Evolutionary conservation across 257 asterid genomes (phyloP).

Genomic region (Penstemon barbatus): DNA sequence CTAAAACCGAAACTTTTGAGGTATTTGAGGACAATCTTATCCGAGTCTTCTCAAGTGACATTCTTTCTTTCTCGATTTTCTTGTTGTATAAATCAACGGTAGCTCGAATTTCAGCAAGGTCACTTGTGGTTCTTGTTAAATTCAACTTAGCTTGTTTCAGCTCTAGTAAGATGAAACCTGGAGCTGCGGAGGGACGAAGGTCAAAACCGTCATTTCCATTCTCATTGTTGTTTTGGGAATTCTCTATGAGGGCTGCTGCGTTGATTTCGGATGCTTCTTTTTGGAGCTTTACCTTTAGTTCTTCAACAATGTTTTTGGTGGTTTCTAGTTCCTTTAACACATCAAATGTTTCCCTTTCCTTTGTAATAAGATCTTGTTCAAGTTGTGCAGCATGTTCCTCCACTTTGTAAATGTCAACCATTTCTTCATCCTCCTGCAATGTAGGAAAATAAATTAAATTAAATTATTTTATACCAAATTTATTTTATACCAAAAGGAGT

Average conservation of each 20-base stretch:
- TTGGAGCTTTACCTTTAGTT: conserved; percentile 62
- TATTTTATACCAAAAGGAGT: background rate
- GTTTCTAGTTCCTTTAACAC: conserved; percentile 74
- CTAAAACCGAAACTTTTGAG: conserved; percentile 52
- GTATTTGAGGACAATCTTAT: conserved; percentile 54
- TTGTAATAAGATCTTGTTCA: conserved; percentile 57
- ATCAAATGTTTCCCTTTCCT: conserved; percentile 80
- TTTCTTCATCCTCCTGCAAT: conserved; percentile 43
- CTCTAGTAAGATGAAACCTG: conserved; percentile 62
- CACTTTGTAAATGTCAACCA: conserved; percentile 47
- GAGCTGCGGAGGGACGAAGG: conserved; percentile 56
- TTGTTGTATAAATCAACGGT: conserved; percentile 60
- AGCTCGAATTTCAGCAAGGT: conserved; percentile 69
- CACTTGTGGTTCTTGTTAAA: conserved; percentile 56
- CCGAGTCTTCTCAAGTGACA: conserved; percentile 72
- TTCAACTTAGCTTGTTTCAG: conserved; percentile 74
- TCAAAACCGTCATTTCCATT: conserved; percentile 23
- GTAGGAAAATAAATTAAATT: conserved; percentile 1
- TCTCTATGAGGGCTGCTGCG: conserved; percentile 33
- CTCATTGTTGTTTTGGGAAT: conserved; percentile 15
- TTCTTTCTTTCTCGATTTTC: conserved; percentile 74
- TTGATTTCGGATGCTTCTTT: conserved; percentile 55
- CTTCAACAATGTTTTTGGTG: conserved; percentile 59
- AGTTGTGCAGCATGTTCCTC: conserved; percentile 76
- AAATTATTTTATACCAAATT: background rate